A percentile compares a stretch with the other conserved stretches of the same genome.
These are phyloP conservation scores for Rosa chinensis DNA, from an alignment of 306 rosid genomes.

Conservation along the genomic window DNA sequence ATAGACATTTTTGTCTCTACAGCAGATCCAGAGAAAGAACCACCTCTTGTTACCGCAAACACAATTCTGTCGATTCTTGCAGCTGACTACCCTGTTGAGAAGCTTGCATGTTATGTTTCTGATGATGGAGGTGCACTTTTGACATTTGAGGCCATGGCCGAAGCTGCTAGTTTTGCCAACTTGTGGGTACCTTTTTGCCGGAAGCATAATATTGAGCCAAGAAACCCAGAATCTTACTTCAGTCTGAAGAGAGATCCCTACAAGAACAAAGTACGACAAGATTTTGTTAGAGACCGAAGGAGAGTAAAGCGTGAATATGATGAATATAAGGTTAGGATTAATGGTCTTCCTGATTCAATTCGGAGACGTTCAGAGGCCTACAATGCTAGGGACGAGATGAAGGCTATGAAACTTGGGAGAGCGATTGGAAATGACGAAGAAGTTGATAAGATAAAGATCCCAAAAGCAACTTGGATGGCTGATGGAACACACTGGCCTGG, in stretches of 20 bases:
- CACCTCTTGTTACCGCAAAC: slow-evolving; percentile 81
- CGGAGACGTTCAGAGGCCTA: slow-evolving; percentile 72
- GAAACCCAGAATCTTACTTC: slow-evolving; percentile 80
- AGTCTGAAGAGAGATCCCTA: slow-evolving; percentile 67
- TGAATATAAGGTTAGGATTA: slow-evolving; percentile 76
- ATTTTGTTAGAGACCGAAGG: slow-evolving; percentile 84
- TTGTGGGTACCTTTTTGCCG: slow-evolving; percentile 84
- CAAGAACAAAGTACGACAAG: slow-evolving; percentile 63
- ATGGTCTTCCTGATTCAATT: slow-evolving; percentile 74
- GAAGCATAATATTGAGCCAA: slow-evolving; percentile 73
- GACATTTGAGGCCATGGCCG: slow-evolving; percentile 88
- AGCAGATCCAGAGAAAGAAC: slow-evolving; percentile 81
- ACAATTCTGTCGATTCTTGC: slow-evolving; percentile 77
- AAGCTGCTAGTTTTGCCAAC: slow-evolving; percentile 79
- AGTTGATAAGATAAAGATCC: slow-evolving; percentile 41
- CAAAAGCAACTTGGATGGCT: slow-evolving; percentile 80
- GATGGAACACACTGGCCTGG: slow-evolving; percentile 87
- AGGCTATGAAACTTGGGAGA: slow-evolving; percentile 53
- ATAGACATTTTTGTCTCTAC: slow-evolving; percentile 75
- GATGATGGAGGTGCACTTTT: slow-evolving; percentile 82
- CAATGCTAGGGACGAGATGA: slow-evolving; percentile 63
- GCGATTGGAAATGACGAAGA: slow-evolving; percentile 55
- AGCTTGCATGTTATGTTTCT: slow-evolving; percentile 80
- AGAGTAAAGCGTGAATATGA: slow-evolving; percentile 74
- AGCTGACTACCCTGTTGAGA: slow-evolving; percentile 73